phyloP scores from a whole-genome alignment of 345 rosid species.

The Theobroma cacao region DNA sequence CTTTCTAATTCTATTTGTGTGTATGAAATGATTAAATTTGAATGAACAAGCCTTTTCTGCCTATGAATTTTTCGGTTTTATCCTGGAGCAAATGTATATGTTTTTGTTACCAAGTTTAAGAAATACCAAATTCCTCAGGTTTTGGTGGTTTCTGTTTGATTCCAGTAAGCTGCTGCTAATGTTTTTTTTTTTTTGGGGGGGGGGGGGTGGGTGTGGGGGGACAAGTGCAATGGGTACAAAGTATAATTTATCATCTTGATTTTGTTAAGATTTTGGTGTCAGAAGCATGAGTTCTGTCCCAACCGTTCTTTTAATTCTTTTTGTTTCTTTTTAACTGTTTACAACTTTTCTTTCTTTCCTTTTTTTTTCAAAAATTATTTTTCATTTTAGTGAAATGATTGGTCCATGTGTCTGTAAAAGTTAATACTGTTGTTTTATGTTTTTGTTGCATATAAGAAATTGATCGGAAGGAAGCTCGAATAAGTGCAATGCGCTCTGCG shows the following conservation, averaged over 20 bases:
- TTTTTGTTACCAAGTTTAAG: not conserved
- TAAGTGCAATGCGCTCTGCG: slow-evolving; percentile 79
- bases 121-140: not conserved
- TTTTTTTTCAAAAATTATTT: not conserved
- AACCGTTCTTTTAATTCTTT: not conserved
- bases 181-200: too few species aligned
- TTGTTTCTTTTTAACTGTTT: not conserved
- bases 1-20: not conserved
- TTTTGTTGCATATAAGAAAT: slow-evolving; percentile 55
- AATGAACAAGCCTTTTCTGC: not conserved
- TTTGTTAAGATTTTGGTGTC: not conserved
- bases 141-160: not conserved
- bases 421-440: slow-evolving; percentile 12
- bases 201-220: too few species aligned
- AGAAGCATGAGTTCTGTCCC: not conserved
- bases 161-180: not conserved
- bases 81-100: not conserved
- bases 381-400: not conserved
- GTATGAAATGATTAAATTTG: not conserved
- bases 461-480: slow-evolving; percentile 83
- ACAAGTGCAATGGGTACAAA: not conserved
- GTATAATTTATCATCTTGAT: not conserved
- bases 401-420: not conserved
- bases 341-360: too few species aligned
- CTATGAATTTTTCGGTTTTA: not conserved